Evolutionary conservation across 2,329 filamentous ascomycete genomes (phyloP).

Genomic region (Cryphonectria parasitica): DNA sequence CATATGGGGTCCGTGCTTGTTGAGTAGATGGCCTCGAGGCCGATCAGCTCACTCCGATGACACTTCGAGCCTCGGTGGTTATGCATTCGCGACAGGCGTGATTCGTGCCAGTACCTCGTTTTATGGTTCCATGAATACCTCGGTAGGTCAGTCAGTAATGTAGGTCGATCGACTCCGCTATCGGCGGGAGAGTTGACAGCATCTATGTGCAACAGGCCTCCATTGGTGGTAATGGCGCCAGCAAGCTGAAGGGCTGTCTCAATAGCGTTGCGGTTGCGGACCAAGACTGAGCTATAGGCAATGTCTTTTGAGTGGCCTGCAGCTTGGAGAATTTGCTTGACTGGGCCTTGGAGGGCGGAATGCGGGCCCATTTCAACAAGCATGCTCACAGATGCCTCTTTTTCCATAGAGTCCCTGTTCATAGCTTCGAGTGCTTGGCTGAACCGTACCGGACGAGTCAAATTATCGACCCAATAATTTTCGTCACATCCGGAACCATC

Average conservation of each 20-base stretch:
- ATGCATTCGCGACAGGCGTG: constrained; percentile 39
- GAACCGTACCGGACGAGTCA: constrained; percentile 24
- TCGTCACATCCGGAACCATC: constrained; percentile 35
- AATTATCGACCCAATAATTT: constrained; percentile 26
- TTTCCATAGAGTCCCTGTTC: neutral
- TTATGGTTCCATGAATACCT: constrained; percentile 53
- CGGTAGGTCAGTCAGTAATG: constrained; percentile 45
- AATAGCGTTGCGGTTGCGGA: constrained; percentile 16
- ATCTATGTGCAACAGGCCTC: constrained; percentile 15
- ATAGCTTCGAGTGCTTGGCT: constrained; percentile 12
- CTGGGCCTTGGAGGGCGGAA: constrained; percentile 52
- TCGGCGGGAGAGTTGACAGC: constrained; percentile 28
- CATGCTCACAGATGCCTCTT: constrained; percentile 39
- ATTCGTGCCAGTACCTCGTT: constrained; percentile 45
- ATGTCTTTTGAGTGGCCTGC: constrained; percentile 16
- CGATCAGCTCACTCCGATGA: constrained; percentile 51
- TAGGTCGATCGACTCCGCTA: constrained; percentile 34
- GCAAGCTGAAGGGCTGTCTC: constrained; percentile 19
- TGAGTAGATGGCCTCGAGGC: constrained; percentile 47
- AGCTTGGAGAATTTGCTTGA: constrained; percentile 54
- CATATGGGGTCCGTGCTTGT: constrained; percentile 52
- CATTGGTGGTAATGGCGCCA: constrained; percentile 14
- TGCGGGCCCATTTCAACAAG: constrained; percentile 56
- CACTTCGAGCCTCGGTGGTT: constrained; percentile 42
- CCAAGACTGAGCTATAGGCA: constrained; percentile 14